These are phyloP conservation scores for Pachysandra terminalis DNA, from an alignment of 164 flowering plant genomes.

Conservation along the genomic window DNA sequence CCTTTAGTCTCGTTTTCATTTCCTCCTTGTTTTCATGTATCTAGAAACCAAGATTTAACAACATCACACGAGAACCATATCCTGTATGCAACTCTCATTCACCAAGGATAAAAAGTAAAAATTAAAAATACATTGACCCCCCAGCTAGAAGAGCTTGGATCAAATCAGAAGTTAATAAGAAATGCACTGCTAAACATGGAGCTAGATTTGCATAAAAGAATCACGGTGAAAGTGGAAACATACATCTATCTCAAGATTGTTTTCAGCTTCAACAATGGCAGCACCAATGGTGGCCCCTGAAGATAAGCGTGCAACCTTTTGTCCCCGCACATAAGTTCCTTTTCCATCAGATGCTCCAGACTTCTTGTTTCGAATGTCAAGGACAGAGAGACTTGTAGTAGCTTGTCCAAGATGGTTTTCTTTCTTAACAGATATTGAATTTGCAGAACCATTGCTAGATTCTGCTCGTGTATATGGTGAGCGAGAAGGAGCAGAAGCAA, in stretches of 20 bases:
- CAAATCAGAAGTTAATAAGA: constrained; percentile 10
- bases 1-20: constrained; percentile 78
- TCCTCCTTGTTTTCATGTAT: constrained; percentile 76
- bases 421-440: constrained; percentile 12
- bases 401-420: constrained; percentile 19
- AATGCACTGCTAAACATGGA: constrained; percentile 1
- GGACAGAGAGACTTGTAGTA: constrained; percentile 20
- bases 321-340: constrained; percentile 27
- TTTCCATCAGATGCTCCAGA: constrained; percentile 24
- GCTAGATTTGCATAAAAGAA: constrained; percentile 24
- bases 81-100: neutral
- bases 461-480: constrained; percentile 56
- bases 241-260: constrained; percentile 71
- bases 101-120: neutral
- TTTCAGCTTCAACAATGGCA: constrained; percentile 96
- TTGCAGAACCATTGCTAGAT: constrained; percentile 9
- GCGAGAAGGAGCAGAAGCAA: constrained; percentile 71
- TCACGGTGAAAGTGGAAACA: constrained; percentile 32
- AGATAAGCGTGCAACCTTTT: constrained; percentile 55
- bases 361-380: constrained; percentile 21
- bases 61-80: neutral
- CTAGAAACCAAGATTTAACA: constrained; percentile 24
- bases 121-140: constrained; percentile 8
- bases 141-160: constrained; percentile 18
- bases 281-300: constrained; percentile 77